These are phyloP conservation scores for Diaporthe helianthi DNA, from an alignment of 2,329 filamentous ascomycete species.

Conservation along the genomic window DNA sequence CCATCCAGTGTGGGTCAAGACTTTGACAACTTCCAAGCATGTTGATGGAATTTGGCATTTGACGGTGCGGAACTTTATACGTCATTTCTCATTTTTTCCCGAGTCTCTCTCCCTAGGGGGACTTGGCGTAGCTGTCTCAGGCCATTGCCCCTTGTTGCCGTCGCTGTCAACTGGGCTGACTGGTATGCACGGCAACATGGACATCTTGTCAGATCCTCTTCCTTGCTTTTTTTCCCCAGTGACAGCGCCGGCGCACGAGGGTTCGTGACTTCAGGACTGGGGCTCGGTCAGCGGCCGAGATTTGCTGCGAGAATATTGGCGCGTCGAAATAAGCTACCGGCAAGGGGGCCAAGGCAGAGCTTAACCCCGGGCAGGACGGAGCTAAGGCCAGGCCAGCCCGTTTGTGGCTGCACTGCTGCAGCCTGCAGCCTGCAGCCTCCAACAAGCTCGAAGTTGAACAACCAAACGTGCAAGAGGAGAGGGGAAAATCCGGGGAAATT, in stretches of 20 bases:
- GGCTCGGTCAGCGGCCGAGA: conserved; percentile 7
- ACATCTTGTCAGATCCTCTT: background rate
- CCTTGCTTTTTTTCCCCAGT: background rate
- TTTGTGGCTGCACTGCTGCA: conserved; percentile 11
- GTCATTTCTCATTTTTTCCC: background rate
- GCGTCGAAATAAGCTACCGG: conserved; percentile 15
- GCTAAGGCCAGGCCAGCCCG: conserved; percentile 4
- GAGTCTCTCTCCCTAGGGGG: background rate
- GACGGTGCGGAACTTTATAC: background rate
- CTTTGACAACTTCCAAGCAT: background rate
- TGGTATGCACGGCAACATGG: background rate
- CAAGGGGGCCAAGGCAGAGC: conserved; percentile 2
- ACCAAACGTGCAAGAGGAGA: too few relatives aligned
- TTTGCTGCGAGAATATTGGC: conserved; percentile 21
- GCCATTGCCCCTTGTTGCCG: background rate
- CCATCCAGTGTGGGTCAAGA: background rate
- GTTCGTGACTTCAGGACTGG: too few relatives aligned
- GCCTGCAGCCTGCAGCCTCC: too few relatives aligned
- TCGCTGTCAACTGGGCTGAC: too few relatives aligned
- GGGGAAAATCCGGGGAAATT: conserved; percentile 16
- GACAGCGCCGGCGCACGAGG: background rate
- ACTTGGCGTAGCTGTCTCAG: background rate
- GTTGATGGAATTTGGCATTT: background rate
- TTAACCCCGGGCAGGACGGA: background rate
- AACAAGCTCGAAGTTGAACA: conserved; percentile 11